Conservation (phyloP, 2,329 filamentous ascomycete genomes). For the Claviceps pazoutovae region DNA sequence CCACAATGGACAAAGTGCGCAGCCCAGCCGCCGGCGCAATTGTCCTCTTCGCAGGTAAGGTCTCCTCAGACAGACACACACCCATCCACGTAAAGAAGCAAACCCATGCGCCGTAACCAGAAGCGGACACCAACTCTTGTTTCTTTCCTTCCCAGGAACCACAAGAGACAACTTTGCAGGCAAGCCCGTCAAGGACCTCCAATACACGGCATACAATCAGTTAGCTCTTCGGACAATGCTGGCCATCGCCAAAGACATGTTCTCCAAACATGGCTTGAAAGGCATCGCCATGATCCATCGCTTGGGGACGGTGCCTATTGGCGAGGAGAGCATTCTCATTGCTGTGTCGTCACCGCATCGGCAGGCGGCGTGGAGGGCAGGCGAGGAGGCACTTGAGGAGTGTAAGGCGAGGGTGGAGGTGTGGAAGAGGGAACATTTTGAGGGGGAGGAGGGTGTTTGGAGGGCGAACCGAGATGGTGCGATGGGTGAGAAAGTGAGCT, state of each 20-base stretch:
- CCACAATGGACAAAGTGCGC: constrained; percentile 52
- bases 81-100: not conserved
- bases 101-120: not conserved
- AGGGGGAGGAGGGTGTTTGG: constrained; percentile 66
- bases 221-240: constrained; percentile 57
- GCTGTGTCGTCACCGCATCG: constrained; percentile 75
- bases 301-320: constrained; percentile 71
- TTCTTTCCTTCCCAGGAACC: constrained; percentile 38
- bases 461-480: constrained; percentile 71
- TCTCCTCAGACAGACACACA: not conserved
- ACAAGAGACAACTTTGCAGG: constrained; percentile 62
- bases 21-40: constrained; percentile 63
- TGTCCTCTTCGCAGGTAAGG: constrained; percentile 57
- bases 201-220: constrained; percentile 61
- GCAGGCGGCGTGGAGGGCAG: constrained; percentile 72
- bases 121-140: not conserved
- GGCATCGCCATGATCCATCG: constrained; percentile 74
- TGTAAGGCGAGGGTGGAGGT: constrained; percentile 84
- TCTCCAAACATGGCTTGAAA: constrained; percentile 47
- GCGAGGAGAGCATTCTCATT: constrained; percentile 87
- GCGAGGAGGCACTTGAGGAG: constrained; percentile 76
- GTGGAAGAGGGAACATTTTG: constrained; percentile 89
- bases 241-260: constrained; percentile 44
- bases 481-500: constrained; percentile 34
- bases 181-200: constrained; percentile 58